Percentiles rank a stretch among this genome's conserved stretches.
Evolutionary conservation across 768 basidiomycete species (phyloP).

Genomic region (Xerocomellus dryophilus): DNA sequence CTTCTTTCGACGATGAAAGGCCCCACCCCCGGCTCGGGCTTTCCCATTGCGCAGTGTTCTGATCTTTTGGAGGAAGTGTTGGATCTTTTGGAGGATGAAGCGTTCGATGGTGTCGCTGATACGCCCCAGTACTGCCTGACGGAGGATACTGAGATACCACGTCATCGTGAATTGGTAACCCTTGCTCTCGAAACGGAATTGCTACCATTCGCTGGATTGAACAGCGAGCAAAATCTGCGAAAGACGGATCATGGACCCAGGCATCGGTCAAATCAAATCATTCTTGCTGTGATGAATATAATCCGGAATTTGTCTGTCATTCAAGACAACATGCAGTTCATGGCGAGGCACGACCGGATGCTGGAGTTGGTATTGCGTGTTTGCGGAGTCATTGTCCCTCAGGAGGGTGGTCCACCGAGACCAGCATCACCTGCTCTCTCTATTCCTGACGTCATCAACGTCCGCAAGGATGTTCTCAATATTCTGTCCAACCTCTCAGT

Average conservation of each 20-base stretch:
- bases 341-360: slow-evolving; percentile 62
- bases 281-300: slow-evolving; percentile 72
- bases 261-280: slow-evolving; percentile 60
- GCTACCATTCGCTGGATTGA: slow-evolving; percentile 58
- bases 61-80: slow-evolving; percentile 86
- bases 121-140: slow-evolving; percentile 24
- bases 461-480: slow-evolving; percentile 76
- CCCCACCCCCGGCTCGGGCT: slow-evolving; percentile 53
- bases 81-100: slow-evolving; percentile 81
- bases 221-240: slow-evolving; percentile 44
- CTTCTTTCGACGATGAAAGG: slow-evolving; percentile 77
- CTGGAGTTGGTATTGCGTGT: slow-evolving; percentile 67
- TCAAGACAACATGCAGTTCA: slow-evolving; percentile 63
- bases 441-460: slow-evolving; percentile 62
- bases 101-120: slow-evolving; percentile 54
- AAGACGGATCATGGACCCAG: slow-evolving; percentile 51
- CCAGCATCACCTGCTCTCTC: slow-evolving; percentile 61
- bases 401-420: slow-evolving; percentile 32
- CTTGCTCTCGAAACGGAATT: slow-evolving; percentile 54
- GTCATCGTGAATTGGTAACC: slow-evolving; percentile 64
- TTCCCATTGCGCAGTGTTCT: slow-evolving; percentile 69
- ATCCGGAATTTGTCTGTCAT: slow-evolving; percentile 83
- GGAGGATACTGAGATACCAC: slow-evolving; percentile 43
- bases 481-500: slow-evolving; percentile 62
- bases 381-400: slow-evolving; percentile 46